Evolutionary conservation across 495 filamentous ascomycete genomes (phyloP), one percentile per base, ranked within the genome.

Genomic region (Parathielavia appendiculata): DNA sequence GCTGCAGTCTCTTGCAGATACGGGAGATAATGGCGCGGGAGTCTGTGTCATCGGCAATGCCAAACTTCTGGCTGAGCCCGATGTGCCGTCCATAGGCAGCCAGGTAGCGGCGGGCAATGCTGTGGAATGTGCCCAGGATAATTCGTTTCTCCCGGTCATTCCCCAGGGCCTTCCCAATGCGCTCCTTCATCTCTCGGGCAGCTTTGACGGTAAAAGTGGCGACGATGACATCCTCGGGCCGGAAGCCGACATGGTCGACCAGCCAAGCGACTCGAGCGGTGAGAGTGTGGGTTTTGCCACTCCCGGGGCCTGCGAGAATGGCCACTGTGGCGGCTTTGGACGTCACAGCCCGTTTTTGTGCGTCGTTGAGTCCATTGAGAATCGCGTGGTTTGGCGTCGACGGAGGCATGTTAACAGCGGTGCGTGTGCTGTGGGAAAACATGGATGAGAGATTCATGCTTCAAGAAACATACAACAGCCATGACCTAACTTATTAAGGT

Each of bases 161-260:
- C 4, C 91, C 91, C 19, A 97, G 78, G 13, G 93, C 77, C 58
- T 82, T 84, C 0, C 85, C 83, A 36, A 99, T 85, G 23, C 95
- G 82, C 65, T 90, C 83, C 59, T 90, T 90, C 95, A 99, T 99
- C 73, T 99, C 95, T 17, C 88, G 84, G 17, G 93, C 89, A 5
- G 93, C 93, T 71, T 97, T 99, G 69, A 96, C 89, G 4, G 95
- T 99, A 69, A 99, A 99, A 0, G 95, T 99, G 59, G 92, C 92
- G 56, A 96, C 95, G 45, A 99, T 86, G 68, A 99, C 83, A 78
- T 97, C 93, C 76, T 90, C 86, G 63, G 95, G 92, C 43, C 83
- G 83, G 64, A 90, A 84, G 34, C 85, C 82, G 61, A 88, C 75
- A 62, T 88, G 78, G n/a, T 83, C 79, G 50, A 99, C 82, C n/a